These are phyloP conservation scores for Trypanosoma conorhini DNA, from an alignment of 208 protist genomes.

Conservation along the genomic window DNA sequence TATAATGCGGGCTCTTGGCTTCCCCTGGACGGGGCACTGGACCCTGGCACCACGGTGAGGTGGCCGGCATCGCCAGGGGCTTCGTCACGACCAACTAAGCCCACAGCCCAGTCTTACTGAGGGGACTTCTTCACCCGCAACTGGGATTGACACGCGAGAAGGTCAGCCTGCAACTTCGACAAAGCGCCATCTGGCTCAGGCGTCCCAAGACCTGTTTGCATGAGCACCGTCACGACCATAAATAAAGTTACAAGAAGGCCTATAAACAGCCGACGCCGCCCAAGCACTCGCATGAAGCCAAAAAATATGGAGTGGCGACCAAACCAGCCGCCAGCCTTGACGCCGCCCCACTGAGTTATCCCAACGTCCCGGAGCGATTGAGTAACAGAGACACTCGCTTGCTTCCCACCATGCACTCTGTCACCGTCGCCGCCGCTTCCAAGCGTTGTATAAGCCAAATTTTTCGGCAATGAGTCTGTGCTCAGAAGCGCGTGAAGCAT, in stretches of 20 bases:
- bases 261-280: constrained; percentile 2
- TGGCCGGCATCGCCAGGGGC: no score
- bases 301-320: neutral
- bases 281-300: constrained; percentile 1
- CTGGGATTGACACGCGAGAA: constrained; percentile 10
- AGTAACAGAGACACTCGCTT: neutral
- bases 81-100: no score
- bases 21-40: no score
- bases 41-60: no score
- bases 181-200: constrained; percentile 3
- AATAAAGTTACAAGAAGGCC: neutral
- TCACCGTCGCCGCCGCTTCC: neutral
- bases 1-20: no score
- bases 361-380: neutral
- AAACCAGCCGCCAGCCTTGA: neutral
- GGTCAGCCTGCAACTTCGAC: constrained; percentile 13
- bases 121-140: neutral
- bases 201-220: neutral
- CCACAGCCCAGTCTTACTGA: neutral
- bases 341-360: neutral
- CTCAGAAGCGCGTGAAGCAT: neutral
- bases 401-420: neutral
- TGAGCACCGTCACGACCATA: neutral
- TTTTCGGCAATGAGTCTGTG: neutral
- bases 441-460: neutral